Evolutionary conservation across 73 alveolate genomes (phyloP), one percentile per base, ranked within the genome.

Genomic region (Blepharisma stoltei): DNA sequence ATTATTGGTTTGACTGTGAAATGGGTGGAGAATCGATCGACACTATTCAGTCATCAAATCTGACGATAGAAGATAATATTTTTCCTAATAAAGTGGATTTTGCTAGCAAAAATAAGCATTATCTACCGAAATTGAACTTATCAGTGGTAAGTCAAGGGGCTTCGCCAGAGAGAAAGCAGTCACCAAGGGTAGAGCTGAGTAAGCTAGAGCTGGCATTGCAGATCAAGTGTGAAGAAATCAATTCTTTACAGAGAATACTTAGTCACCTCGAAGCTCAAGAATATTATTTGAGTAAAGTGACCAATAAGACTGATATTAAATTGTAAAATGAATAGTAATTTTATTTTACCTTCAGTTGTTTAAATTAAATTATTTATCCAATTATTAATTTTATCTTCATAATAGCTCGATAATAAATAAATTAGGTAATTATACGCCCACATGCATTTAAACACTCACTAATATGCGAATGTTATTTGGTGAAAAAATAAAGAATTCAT

Each of bases 241-340:
- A 70, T 47, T 78, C 66, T 68, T 73, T 55, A 7, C 46, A 11
- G 78, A 82, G 21, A 75, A 73, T 6, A 81, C 84, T 48, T 54
- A 81, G 85, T 52, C 73, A 38, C 85, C 88, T 21, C 6, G 38
- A 20, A 81, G 65, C 55, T 14, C 11, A 14, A 14, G 55, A 69
- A 25, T 18, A 18, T 11, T 14, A 14, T 60, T 60, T 60, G 23
- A 14, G 46, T 25, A 60, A 60, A 25, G 41, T 32, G 41, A 32
- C 41, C 41, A 32, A 0, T 32, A 32, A 32, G 41, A 32, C 41
- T 32, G 41, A 32, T 32, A 32, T 1, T 32, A 32, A 32, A 32
- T 3, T 32, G 41, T 32, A 32, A 32, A 32, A 32, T 32, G 41
- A 32, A 32, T 32, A 32, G 3, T 32, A 32, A 32, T 32, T 1